Evolutionary conservation across 1,284 basidiomycete genomes (phyloP), one percentile per base, ranked within the genome.

Genomic region (Boletus semigastroideus): DNA sequence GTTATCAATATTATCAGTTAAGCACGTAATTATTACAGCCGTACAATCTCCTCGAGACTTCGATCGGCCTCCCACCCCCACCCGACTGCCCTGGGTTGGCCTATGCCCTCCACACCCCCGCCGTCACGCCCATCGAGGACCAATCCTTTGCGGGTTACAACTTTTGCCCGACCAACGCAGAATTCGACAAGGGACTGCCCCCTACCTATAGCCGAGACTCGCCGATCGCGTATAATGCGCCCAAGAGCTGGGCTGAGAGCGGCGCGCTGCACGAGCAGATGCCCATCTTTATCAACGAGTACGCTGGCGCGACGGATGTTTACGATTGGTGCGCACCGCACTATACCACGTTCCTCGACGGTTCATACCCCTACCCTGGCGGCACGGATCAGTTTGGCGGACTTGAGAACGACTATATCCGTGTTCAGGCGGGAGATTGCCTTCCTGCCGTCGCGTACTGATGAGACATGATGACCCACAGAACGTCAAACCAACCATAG

Each of bases 31-130:
- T n/a, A 45, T 50, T n/a, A 51, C 51, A 71, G 65, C 66, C 65
- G 42, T 71, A 64, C 31, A 67, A 67, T 60, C 68, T 67, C 57
- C 66, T 67, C 30, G 66, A 66, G 50, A 66, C 67, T 30, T 62
- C 67, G 13, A 57, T 65, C 10, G 67, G 68, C 30, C 17, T 67
- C 16, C 65, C 65, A 3, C 66, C 66, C 12, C 41, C 67, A 0
- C 50, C 56, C 10, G 59, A 68, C 16, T 69, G 59, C 37, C 44
- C 65, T 0, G 51, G 52, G 25, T 44, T 68, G 33, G 45, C 62
- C 1, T 71, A 70, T 31, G 22, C 50, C 14, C 55, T 66, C 33
- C 52, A 57, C 17, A 68, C 53, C 0, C 56, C 64, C n/a, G 34
- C 53, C 2, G 51, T 54, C 16, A 64, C 66, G n/a, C 67, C 65